These are phyloP conservation scores for Pseudocercospora macadamiae DNA, from an alignment of 2,329 filamentous ascomycete genomes.

Conservation along the genomic window DNA sequence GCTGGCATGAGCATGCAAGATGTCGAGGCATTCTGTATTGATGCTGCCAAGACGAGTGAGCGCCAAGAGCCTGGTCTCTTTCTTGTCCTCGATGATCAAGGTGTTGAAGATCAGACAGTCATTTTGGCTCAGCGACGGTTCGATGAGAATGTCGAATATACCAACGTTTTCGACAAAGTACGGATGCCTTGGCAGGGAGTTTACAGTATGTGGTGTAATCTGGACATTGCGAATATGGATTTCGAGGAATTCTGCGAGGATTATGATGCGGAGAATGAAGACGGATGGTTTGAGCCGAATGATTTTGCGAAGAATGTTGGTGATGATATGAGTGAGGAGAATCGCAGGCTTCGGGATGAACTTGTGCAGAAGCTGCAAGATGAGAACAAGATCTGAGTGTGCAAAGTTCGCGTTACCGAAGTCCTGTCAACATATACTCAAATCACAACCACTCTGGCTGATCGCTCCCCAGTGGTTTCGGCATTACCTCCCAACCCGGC, in stretches of 20 bases:
- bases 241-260: slow-evolving; percentile 21
- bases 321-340: neutral
- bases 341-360: neutral
- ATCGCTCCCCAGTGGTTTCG: slow-evolving; percentile 54
- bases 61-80: slow-evolving; percentile 8
- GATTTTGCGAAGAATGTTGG: neutral
- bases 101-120: slow-evolving; percentile 10
- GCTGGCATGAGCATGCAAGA: slow-evolving; percentile 16
- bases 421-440: no score
- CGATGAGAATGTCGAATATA: slow-evolving; percentile 10
- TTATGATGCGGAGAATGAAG: slow-evolving; percentile 4
- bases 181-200: slow-evolving; percentile 17
- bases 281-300: slow-evolving; percentile 13
- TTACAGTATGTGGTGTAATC: slow-evolving; percentile 22
- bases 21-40: slow-evolving; percentile 20
- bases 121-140: slow-evolving; percentile 11
- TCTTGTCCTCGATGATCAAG: slow-evolving; percentile 18
- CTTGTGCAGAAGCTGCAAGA: neutral
- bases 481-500: slow-evolving; percentile 57
- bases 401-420: neutral
- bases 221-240: slow-evolving; percentile 26
- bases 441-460: slow-evolving; percentile 44
- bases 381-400: neutral
- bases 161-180: slow-evolving; percentile 17
- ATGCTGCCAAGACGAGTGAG: neutral